Evolutionary conservation across 1,284 basidiomycete species (phyloP), one percentile per base, ranked within the genome.

Genomic region (Cryptococcus hybrid): DNA sequence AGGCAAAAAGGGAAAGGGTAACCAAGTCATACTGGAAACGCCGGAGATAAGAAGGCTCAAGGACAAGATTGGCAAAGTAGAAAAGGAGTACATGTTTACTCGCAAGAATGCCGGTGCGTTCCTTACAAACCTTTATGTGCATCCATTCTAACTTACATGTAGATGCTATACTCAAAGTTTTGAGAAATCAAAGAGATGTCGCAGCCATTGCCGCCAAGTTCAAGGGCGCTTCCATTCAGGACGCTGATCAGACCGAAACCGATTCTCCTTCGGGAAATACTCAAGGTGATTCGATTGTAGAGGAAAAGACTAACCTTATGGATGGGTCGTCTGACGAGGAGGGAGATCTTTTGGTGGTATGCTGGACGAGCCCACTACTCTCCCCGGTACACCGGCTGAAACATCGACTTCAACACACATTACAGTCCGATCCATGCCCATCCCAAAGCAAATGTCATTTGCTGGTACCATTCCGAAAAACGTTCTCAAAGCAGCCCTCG

Each of bases 361-460:
- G 60, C 81, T 98, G 42, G 89, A 96, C 48, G 84, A 84, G 55
- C 81, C 85, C 62, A 13, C 18, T 24, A 18, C 18, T 24, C 54
- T 84, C 58, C 80, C 81, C 1, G 38, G n/a, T 36, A 30, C 47
- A 24, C 5, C 7, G 34, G 12, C 50, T 6, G 83, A 81, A 24
- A 73, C 80, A 7, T 57, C 65, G 37, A 52, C 62, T 8, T 70
- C 80, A 51, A 82, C 80, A 2, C 82, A 81, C 3, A 80, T 92
- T 51, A 77, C 69, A 2, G 75, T 93, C 46, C 86, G 87, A 18
- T 85, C 92, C 58, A 88, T 96, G 86, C 77, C 83, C 11, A 81
- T 89, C 42, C 89, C 89, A 0, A 95, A 89, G 75, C 85, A 89
- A 66, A 88, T 87, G 80, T 86, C 88, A 42, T 76, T 70, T 52